Conservation (phyloP, 163 green algal genomes). For the Chlorella variabilis region DNA sequence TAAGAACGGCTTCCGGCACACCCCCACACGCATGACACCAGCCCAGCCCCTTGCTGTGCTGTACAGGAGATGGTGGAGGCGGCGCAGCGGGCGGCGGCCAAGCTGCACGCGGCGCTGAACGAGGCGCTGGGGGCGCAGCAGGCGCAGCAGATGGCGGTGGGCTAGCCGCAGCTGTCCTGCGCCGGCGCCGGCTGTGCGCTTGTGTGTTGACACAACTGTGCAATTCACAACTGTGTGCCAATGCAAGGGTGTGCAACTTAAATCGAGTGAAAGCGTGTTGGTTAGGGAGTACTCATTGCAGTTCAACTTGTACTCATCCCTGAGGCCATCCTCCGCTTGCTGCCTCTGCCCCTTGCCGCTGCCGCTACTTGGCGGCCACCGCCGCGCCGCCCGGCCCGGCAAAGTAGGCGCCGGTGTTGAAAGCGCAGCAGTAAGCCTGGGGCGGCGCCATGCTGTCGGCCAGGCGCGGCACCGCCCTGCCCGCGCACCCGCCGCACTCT, state of each 20-base stretch:
- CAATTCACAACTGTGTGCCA: no score
- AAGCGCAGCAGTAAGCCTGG: conserved; percentile 3
- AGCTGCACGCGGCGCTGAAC: conserved; percentile 66
- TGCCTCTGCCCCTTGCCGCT: no score
- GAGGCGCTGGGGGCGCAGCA: conserved; percentile 50
- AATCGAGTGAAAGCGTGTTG: no score
- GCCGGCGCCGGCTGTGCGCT: no score
- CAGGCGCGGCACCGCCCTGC: background rate
- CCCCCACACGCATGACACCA: no score
- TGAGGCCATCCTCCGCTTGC: no score
- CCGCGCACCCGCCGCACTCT: conserved; percentile 12
- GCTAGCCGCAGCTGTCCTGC: background rate
- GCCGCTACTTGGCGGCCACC: background rate
- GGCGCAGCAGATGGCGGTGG: conserved; percentile 15
- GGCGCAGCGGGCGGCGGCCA: conserved; percentile 23
- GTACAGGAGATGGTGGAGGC: conserved; percentile 48
- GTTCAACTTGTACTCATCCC: no score
- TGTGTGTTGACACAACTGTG: no score
- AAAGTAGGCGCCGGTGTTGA: background rate
- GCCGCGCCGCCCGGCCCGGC: background rate
- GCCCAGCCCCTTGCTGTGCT: background rate
- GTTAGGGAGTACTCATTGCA: no score
- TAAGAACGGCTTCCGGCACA: no score
- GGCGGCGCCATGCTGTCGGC: background rate
- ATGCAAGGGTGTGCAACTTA: no score